Conservation (phyloP, 2,329 filamentous ascomycete genomes). For the Aquanectria penicillioides region DNA sequence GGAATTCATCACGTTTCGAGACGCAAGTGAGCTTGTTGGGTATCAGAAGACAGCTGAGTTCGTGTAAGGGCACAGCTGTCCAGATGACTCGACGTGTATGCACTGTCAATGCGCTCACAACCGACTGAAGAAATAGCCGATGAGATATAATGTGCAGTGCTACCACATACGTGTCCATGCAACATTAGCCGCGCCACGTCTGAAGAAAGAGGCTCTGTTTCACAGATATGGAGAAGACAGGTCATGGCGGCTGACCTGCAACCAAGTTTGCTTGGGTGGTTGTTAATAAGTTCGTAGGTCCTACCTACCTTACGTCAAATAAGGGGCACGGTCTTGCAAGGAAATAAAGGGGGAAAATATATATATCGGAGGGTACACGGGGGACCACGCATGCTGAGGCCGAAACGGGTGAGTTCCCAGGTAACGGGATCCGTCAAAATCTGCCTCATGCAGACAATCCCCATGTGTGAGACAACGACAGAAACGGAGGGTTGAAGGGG, state of each 20-base stretch:
- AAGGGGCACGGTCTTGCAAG: slow-evolving; percentile 5
- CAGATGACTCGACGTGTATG: too few species aligned
- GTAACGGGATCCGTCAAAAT: too few species aligned
- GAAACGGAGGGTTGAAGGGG: neutral
- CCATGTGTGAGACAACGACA: slow-evolving; percentile 8
- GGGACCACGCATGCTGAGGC: slow-evolving; percentile 8
- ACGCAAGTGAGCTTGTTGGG: too few species aligned
- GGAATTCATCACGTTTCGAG: too few species aligned
- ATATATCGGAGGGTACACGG: too few species aligned
- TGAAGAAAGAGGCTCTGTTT: neutral
- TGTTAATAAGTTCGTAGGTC: neutral
- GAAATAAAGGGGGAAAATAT: neutral
- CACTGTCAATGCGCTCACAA: neutral
- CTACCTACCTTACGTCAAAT: slow-evolving; percentile 10
- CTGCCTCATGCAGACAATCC: slow-evolving; percentile 16
- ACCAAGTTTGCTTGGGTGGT: neutral
- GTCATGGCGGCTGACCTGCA: slow-evolving; percentile 12
- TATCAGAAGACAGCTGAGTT: too few species aligned
- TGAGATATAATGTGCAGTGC: neutral
- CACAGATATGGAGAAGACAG: slow-evolving; percentile 16
- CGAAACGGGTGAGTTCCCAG: slow-evolving; percentile 5
- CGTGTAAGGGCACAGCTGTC: too few species aligned
- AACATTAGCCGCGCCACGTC: slow-evolving; percentile 5
- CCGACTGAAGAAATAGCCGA: neutral
- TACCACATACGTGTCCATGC: slow-evolving; percentile 11